A percentile compares a stretch with the other conserved stretches of the same genome.
phyloP scores from a whole-genome alignment of 495 filamentous ascomycete genomes.

The Lasiosphaeriaceae sp. region DNA sequence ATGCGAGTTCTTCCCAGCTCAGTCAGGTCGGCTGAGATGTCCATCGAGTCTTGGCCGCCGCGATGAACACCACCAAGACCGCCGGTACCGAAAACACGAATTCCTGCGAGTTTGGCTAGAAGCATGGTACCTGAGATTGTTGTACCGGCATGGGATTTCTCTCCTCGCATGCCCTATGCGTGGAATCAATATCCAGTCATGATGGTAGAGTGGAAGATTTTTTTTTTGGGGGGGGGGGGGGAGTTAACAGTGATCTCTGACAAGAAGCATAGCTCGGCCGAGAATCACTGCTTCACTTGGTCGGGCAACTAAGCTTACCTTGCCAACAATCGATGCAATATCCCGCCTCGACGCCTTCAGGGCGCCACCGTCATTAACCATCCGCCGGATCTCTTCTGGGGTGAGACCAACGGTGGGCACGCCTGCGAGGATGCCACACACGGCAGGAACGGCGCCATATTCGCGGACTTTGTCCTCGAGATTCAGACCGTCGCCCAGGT shows the following conservation, averaged over 20 bases:
- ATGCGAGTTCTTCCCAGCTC: conserved; percentile 91
- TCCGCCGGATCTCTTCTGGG: conserved; percentile 62
- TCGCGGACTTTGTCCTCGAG: conserved; percentile 73
- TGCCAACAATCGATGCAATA: conserved; percentile 72
- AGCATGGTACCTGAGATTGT: conserved; percentile 93
- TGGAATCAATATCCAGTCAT: not conserved
- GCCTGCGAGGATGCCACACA: conserved; percentile 79
- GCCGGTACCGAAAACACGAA: conserved; percentile 88
- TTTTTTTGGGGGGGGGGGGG: not conserved
- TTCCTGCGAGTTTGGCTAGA: conserved; percentile 80
- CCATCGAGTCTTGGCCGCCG: conserved; percentile 79
- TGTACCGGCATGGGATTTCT: conserved; percentile 77
- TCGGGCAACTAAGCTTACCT: conserved; percentile 49
- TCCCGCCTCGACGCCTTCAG: conserved; percentile 86
- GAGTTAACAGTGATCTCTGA: not conserved
- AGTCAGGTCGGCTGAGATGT: conserved; percentile 91
- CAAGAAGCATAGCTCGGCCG: not conserved
- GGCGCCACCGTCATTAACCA: conserved; percentile 64
- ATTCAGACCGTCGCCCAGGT: conserved; percentile 77
- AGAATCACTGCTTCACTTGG: too few relatives aligned
- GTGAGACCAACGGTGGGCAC: conserved; percentile 74
- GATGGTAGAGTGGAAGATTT: too few relatives aligned
- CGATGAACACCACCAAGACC: conserved; percentile 88
- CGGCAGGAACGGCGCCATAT: conserved; percentile 87
- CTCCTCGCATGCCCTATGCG: conserved; percentile 57